Conservation (phyloP, 345 rosid genomes). For the Bruguiera parviflora region DNA sequence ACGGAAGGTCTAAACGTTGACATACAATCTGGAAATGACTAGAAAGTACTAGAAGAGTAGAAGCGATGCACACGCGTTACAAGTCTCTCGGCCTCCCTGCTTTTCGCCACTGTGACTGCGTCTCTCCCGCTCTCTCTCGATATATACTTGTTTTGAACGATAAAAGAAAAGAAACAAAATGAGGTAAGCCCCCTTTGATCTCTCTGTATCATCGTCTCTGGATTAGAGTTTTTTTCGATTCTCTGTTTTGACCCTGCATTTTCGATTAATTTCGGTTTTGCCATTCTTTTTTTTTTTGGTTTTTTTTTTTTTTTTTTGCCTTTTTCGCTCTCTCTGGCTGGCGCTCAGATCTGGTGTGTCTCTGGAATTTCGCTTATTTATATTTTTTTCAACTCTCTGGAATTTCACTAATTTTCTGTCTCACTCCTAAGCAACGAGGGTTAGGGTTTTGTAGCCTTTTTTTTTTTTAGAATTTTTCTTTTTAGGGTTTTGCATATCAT, state of each 20-base stretch:
- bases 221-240: background rate
- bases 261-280: constrained; percentile 10
- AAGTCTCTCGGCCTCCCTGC: background rate
- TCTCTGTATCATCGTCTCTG: background rate
- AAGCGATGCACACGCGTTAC: background rate
- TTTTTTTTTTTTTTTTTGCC: background rate
- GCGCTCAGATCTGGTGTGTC: background rate
- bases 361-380: background rate
- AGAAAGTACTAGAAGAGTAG: constrained; percentile 7
- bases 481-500: background rate
- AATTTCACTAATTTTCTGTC: background rate
- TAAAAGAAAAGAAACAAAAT: constrained; percentile 5
- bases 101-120: too few species aligned
- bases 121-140: too few species aligned
- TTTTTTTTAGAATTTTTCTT: too few species aligned
- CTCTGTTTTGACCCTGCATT: background rate
- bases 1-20: background rate
- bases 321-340: background rate
- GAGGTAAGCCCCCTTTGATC: constrained; percentile 31
- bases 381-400: background rate
- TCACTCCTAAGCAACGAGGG: too few species aligned
- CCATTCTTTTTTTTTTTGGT: background rate
- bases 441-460: too few species aligned
- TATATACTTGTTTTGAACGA: constrained; percentile 11
- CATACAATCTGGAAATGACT: background rate